Evolutionary conservation across 345 rosid genomes (phyloP), one percentile per base, ranked within the genome.

Genomic region (Linum lewisii): DNA sequence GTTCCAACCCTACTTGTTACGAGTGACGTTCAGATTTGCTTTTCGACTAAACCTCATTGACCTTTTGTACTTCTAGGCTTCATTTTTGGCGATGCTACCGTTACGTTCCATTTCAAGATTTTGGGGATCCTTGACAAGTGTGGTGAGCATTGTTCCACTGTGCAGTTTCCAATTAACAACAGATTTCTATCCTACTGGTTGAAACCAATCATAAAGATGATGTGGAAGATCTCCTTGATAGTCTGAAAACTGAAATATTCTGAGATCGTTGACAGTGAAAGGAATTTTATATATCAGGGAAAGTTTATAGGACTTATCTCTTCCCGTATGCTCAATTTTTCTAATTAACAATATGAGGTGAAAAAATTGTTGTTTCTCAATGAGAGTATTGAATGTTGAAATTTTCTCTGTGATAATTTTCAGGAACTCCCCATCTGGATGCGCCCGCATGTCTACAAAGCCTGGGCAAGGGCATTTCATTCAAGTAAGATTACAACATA

Each of bases 381-480:
- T 26, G 32, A 26, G n/a, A 26, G 32, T 26, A 6, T 26, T 26
- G 32, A 26, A 26, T 26, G 32, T 26, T 6, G 32, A 26, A 26
- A 26, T 6, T 26, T 26, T 6, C 32, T 26, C 32, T 26, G 2
- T 6, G 3, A 2, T 26, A 59, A 47, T 45, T 69, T 66, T 60
- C 70, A 87, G 99, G 94, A 93, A 73, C 72, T 82, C 78, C 99
- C 97, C 16, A 70, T 79, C 59, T 81, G 84, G 90, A 38, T 89
- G 82, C 91, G 97, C 38, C 91, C 97, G 1, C 69, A 66, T 82
- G 83, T 85, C 50, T 83, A 90, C 68, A 79, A 66, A 81, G 90
- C 95, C 1, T 93, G 97, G 97, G 89, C 97, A 54, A 91, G 90
- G 7, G 97, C 99, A 51, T 89, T 89, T 64, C 99, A 85, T 72